Evolutionary conservation across 202 grass and related monocot species (phyloP), one percentile per base, ranked within the genome.

Genomic region (Schoenoplectus triqueter): DNA sequence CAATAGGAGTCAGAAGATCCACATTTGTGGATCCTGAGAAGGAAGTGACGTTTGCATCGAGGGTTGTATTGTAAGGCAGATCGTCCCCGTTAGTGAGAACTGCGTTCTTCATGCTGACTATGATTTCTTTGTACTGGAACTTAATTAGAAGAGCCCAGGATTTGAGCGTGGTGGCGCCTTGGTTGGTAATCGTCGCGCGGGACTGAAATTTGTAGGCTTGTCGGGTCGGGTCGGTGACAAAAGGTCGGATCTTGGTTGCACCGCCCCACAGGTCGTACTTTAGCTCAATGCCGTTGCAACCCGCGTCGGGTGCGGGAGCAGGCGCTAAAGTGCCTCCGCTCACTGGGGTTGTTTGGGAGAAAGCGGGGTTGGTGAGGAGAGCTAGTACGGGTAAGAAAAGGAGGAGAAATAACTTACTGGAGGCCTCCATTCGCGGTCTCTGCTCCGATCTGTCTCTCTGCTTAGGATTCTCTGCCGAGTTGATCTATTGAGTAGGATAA

Each of bases 1-100:
- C 90, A 48, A 99, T 99, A 17, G 93, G 93, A 18, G 93, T 95
- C 67, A 92, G 80, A 13, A 99, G 93, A 85, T 99, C 93, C 51
- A 90, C 84, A 84, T 88, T 94, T 15, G 96, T 84, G 87, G 84
- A 89, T 0, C 96, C 96, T 17, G 96, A 94, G 89, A 98, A 93
- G 39, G 92, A 94, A 4, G 91, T 95, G 52, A 85, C 81, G 50
- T 91, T 92, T 51, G 89, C 87, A 83, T 90, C 80, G 0, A 65
- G 39, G 18, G 91, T 89, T 66, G 96, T 95, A 78, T 95, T 92
- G 73, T 99, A 94, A 1, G 96, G 96, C 41, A 99, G 42, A 0
- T 89, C 84, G 20, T 84, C 86, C 20, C 89, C 93, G 41, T 85
- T 88, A 17, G 93, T 92, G 84, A 99, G 91, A 77, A 99, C 81